Conservation (phyloP, 2,329 filamentous ascomycete species). For the Beauveria scarabaeidicola region DNA sequence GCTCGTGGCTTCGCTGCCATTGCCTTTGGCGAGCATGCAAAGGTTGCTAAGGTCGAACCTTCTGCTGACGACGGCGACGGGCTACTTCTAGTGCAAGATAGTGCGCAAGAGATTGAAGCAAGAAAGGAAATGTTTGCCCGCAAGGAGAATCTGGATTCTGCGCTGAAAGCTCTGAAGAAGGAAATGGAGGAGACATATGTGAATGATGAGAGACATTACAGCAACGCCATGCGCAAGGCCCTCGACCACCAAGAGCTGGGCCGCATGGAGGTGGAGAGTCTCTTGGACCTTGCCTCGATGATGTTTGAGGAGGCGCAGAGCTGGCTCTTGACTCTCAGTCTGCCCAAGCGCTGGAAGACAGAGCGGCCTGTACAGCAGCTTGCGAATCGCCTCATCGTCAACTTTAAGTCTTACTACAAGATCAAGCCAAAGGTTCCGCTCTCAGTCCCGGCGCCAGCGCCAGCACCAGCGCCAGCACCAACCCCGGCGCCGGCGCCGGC, state of each 20-base stretch:
- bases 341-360: conserved; percentile 34
- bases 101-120: conserved; percentile 46
- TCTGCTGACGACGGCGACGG: conserved; percentile 28
- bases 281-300: conserved; percentile 36
- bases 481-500: conserved; percentile 28
- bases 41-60: conserved; percentile 33
- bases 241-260: conserved; percentile 31
- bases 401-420: conserved; percentile 20
- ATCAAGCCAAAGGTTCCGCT: conserved; percentile 5
- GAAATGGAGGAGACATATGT: conserved; percentile 36
- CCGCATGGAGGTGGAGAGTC: conserved; percentile 32
- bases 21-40: conserved; percentile 52
- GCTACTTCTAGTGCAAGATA: conserved; percentile 34
- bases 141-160: conserved; percentile 52
- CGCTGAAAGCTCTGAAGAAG: conserved; percentile 36
- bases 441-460: conserved; percentile 33
- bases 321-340: conserved; percentile 33
- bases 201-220: conserved; percentile 30
- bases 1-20: conserved; percentile 52
- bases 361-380: conserved; percentile 27
- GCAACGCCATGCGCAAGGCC: conserved; percentile 35
- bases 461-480: conserved; percentile 16
- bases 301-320: conserved; percentile 37
- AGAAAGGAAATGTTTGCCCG: conserved; percentile 54
- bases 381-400: conserved; percentile 26